Percentiles rank a stretch among this genome's conserved stretches.
Evolutionary conservation across 345 rosid genomes (phyloP).

Genomic region (Sonneratia alba): DNA sequence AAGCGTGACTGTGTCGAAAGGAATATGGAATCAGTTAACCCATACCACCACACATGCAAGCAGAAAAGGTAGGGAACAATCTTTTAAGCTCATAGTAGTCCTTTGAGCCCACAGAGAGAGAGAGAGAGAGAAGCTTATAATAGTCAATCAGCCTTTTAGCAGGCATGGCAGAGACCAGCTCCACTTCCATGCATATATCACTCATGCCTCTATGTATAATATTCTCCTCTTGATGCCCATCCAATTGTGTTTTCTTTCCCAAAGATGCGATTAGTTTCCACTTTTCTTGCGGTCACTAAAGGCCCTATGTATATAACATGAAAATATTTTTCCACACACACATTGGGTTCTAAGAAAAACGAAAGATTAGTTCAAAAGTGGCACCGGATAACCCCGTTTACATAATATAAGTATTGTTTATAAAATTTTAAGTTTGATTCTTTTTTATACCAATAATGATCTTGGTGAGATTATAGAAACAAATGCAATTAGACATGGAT

Average conservation of each 20-base stretch:
- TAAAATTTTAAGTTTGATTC: too few relatives aligned
- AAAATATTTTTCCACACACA: too few relatives aligned
- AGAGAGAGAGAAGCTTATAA: not conserved
- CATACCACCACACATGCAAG: not conserved
- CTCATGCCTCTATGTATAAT: not conserved
- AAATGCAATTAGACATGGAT: too few relatives aligned
- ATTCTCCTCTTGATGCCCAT: not conserved
- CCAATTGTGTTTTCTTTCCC: not conserved
- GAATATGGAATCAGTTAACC: conserved; percentile 2
- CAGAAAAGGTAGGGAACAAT: conserved; percentile 3
- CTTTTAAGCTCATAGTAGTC: not conserved
- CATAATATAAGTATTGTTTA: too few relatives aligned
- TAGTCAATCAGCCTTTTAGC: not conserved
- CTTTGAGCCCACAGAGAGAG: too few relatives aligned
- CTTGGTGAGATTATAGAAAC: too few relatives aligned
- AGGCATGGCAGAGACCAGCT: not conserved
- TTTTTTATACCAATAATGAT: too few relatives aligned
- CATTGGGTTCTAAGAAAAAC: too few relatives aligned
- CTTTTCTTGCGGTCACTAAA: not conserved
- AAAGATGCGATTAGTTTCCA: not conserved
- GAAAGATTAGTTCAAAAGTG: too few relatives aligned
- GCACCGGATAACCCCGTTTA: too few relatives aligned
- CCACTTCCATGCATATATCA: not conserved
- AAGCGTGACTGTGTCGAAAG: not conserved
- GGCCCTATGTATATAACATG: too few relatives aligned